Percentiles rank a stretch among this genome's conserved stretches.
Conservation (phyloP, 495 filamentous ascomycete species). For the Penicillium bovifimosum region DNA sequence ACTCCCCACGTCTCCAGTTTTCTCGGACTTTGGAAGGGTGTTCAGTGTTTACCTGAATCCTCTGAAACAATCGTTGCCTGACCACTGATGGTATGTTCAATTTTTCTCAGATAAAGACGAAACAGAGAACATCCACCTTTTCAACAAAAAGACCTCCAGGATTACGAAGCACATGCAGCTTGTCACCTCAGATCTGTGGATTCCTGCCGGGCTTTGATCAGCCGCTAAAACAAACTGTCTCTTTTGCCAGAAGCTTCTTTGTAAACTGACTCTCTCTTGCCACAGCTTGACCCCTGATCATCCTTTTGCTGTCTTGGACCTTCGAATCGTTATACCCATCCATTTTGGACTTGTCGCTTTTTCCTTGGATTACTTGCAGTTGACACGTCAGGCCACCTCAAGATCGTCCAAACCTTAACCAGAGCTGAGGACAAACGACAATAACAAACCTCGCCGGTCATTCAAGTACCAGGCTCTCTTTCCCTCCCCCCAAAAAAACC, state of each 20-base stretch:
- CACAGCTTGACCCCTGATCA: neutral
- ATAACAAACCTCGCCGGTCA: neutral
- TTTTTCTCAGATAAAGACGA: neutral
- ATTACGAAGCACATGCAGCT: constrained; percentile 1
- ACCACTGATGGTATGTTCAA: neutral
- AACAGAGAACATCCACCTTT: neutral
- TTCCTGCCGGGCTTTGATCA: constrained; percentile 23
- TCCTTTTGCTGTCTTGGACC: neutral
- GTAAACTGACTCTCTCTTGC: constrained; percentile 13
- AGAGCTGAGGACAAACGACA: constrained; percentile 5
- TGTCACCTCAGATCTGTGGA: constrained; percentile 20
- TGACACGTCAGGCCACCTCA: constrained; percentile 19
- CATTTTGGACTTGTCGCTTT: constrained; percentile 19
- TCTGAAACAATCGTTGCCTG: constrained; percentile 1
- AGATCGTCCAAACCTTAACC: constrained; percentile 10
- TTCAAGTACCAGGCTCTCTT: neutral
- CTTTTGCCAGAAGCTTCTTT: constrained; percentile 1
- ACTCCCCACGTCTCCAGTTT: constrained; percentile 6
- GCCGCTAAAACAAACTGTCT: constrained; percentile 22
- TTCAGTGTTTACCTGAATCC: neutral
- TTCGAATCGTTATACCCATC: constrained; percentile 2
- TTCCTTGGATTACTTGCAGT: constrained; percentile 12
- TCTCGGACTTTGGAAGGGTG: neutral
- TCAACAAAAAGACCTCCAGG: neutral
- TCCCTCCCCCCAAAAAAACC: neutral